Percentiles rank a stretch among this genome's conserved stretches.
phyloP scores from a whole-genome alignment of 164 flowering plant species.

The Buxus sempervirens region DNA sequence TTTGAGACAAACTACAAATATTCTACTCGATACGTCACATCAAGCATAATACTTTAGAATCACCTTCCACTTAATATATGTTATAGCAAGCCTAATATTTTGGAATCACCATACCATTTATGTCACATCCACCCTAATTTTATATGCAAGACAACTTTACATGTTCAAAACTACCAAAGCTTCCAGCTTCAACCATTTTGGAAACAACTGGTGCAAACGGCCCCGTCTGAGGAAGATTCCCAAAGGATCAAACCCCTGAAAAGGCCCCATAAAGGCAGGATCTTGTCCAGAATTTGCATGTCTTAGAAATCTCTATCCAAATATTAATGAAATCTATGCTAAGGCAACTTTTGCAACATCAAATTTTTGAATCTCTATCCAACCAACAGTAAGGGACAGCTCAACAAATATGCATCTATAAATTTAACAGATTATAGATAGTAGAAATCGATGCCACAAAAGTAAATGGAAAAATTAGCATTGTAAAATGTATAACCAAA shows the following conservation, averaged over 20 bases:
- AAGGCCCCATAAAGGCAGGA: slow-evolving; percentile 35
- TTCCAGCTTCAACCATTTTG: slow-evolving; percentile 32
- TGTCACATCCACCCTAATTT: too few relatives aligned
- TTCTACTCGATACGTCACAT: too few relatives aligned
- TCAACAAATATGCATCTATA: slow-evolving; percentile 1
- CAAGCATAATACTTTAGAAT: too few relatives aligned
- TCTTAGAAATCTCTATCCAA: slow-evolving; percentile 54
- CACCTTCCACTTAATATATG: too few relatives aligned
- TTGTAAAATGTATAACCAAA: slow-evolving; percentile 14
- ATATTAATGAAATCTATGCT: slow-evolving; percentile 56
- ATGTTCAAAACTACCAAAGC: slow-evolving; percentile 39
- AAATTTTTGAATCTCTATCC: slow-evolving; percentile 56
- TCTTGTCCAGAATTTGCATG: slow-evolving; percentile 40
- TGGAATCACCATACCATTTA: too few relatives aligned
- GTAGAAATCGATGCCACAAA: neutral
- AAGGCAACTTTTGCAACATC: slow-evolving; percentile 66
- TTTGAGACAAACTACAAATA: too few relatives aligned
- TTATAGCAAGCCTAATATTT: too few relatives aligned
- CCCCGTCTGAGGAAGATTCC: slow-evolving; percentile 33
- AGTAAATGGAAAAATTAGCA: slow-evolving; percentile 4
- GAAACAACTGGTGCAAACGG: slow-evolving; percentile 26
- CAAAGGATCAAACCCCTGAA: slow-evolving; percentile 33
- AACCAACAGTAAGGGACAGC: slow-evolving; percentile 10
- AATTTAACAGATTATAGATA: neutral
- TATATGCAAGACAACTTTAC: slow-evolving; percentile 42